Evolutionary conservation across 176 grass and related monocot genomes (phyloP), one percentile per base, ranked within the genome.

Genomic region (Miscanthus lutarioriparius): DNA sequence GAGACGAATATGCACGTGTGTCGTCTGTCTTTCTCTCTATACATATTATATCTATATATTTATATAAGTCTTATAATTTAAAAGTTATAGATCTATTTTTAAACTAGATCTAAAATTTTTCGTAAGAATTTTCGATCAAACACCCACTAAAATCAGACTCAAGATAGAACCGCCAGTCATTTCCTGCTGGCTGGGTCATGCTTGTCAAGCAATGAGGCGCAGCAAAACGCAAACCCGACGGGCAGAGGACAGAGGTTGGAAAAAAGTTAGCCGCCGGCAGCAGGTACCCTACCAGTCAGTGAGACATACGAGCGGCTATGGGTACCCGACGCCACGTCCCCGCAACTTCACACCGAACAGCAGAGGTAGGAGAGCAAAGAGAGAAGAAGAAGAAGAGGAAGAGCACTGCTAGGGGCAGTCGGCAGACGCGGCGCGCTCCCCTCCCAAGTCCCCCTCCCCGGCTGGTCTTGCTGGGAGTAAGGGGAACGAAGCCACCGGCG

Each of bases 361-460:
- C 32, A 45, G 65, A 64, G 44, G 76, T 16, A 64, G 68, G 27
- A 47, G 81, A 83, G 81, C 40, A 49, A 25, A 76, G 38, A 56
- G 83, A 64, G 49, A 40, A 51, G 38, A 39, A 39, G 45, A 80
- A 51, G 36, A 37, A 35, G 38, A 25, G 4, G 71, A 36, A 2
- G 45, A 73, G 56, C 67, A 53, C 53, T 23, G 56, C n/a, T 25
- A 25, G 49, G 76, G 68, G 75, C 58, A 37, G 88, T 70, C 79
- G 83, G 68, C 58, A 72, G 88, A 70, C 79, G 79, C 73, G 79
- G 84, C 39, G 56, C 79, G 43, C 58, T 83, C 67, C 67, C 37
- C 74, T 86, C 66, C 83, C 19, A 20, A 11, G 58, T n/a, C n/a
- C 58, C 35, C 88, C 36, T 74, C 83, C 58, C 88, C 78, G 78